Conservation (phyloP, 345 rosid species). For the Barbarea vulgaris region DNA sequence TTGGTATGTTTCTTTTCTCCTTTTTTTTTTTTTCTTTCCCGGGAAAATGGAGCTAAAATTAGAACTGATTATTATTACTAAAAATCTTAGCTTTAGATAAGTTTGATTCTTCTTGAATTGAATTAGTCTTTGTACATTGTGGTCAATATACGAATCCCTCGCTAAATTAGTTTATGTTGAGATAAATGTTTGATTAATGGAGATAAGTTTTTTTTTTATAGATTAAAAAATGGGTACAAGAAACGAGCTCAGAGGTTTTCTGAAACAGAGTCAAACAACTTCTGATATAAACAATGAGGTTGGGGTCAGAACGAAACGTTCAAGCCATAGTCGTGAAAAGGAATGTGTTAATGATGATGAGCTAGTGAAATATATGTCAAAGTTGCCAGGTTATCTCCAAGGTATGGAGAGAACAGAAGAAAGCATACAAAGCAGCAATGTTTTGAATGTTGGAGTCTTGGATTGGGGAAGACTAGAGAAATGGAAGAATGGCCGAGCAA, state of each 20-base stretch:
- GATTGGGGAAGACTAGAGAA: conserved; percentile 79
- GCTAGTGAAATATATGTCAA: conserved; percentile 78
- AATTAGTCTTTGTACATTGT: neutral
- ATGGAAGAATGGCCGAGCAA: conserved; percentile 52
- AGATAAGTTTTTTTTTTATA: conserved; percentile 7
- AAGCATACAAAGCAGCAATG: conserved; percentile 59
- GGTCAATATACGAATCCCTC: neutral
- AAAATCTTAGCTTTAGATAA: conserved; percentile 32
- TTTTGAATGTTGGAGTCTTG: conserved; percentile 82
- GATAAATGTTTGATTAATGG: neutral
- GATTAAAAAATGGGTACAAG: conserved; percentile 43
- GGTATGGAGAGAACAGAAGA: conserved; percentile 49
- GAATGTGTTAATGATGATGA: conserved; percentile 52
- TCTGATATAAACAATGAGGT: conserved; percentile 40
- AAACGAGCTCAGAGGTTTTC: conserved; percentile 44
- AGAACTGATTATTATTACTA: neutral
- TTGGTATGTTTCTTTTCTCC: conserved; percentile 37
- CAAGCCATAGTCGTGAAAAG: conserved; percentile 34
- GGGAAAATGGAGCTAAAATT: neutral
- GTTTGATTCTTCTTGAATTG: conserved; percentile 15
- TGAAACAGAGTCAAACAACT: conserved; percentile 39
- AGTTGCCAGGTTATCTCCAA: conserved; percentile 76
- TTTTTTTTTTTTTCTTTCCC: neutral
- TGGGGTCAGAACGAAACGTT: conserved; percentile 39
- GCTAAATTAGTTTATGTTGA: neutral